Percentiles rank a stretch among this genome's conserved stretches.
Evolutionary conservation across 768 basidiomycete genomes (phyloP).

Genomic region (Chalciporus chontae): DNA sequence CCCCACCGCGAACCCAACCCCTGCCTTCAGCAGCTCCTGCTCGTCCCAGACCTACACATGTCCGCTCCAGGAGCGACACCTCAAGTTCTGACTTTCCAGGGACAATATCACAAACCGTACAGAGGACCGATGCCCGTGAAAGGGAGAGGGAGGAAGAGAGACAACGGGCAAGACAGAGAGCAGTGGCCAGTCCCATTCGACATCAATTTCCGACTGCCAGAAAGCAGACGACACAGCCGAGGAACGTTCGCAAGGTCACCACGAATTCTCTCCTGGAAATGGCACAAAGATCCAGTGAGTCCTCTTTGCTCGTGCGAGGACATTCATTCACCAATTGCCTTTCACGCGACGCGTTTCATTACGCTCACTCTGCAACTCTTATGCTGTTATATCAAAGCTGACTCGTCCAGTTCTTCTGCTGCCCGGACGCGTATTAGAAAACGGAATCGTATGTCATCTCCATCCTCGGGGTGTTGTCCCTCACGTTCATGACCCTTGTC

Average conservation of each 20-base stretch:
- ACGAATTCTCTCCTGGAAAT: conserved; percentile 9
- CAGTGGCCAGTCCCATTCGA: neutral
- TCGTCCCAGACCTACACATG: neutral
- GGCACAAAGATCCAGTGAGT: conserved; percentile 23
- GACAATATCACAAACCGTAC: conserved; percentile 17
- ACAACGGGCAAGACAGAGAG: neutral
- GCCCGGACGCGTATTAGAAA: conserved; percentile 16
- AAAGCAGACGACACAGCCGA: conserved; percentile 9
- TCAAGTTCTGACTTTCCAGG: conserved; percentile 18
- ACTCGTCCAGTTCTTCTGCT: neutral
- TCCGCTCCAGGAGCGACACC: neutral
- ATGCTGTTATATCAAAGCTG: neutral
- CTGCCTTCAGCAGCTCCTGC: neutral
- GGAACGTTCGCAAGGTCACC: conserved; percentile 9
- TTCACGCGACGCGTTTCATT: neutral
- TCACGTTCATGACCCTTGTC: neutral
- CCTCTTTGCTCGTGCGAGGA: neutral
- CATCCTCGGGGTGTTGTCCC: neutral
- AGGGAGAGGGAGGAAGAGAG: conserved; percentile 2
- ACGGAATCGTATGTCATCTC: conserved; percentile 11
- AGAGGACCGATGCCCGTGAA: neutral
- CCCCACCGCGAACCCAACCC: conserved; percentile 11
- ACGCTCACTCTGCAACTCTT: neutral
- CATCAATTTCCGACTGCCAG: conserved; percentile 7
- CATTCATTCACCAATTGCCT: neutral